A percentile compares a stretch with the other conserved stretches of the same genome.
These are phyloP conservation scores for Aureobasidium sp. DNA, from an alignment of 2,329 filamentous ascomycete species.

Conservation along the genomic window DNA sequence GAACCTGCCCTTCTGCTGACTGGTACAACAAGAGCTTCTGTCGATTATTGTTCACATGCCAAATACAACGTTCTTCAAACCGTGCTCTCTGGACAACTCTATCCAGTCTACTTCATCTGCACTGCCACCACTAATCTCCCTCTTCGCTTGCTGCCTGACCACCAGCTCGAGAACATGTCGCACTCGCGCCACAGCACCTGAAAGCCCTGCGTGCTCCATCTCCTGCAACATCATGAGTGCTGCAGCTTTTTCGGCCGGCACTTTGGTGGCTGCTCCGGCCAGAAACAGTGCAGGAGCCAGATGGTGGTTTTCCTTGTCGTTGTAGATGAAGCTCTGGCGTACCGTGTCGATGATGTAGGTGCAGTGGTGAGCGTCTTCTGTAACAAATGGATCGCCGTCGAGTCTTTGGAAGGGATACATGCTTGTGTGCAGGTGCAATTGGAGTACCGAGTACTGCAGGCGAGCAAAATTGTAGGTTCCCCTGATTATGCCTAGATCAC, in stretches of 20 bases:
- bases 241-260: constrained; percentile 36
- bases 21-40: neutral
- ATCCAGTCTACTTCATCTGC: constrained; percentile 44
- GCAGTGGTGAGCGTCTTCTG: constrained; percentile 22
- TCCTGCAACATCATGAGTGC: constrained; percentile 42
- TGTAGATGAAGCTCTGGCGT: constrained; percentile 16
- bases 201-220: constrained; percentile 41
- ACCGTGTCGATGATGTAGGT: constrained; percentile 39
- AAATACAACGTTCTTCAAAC: constrained; percentile 43
- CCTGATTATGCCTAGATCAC: neutral
- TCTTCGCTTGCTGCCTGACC: constrained; percentile 39
- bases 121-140: constrained; percentile 32
- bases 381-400: neutral
- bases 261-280: constrained; percentile 39
- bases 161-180: constrained; percentile 39
- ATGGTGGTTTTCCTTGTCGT: constrained; percentile 31
- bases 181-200: constrained; percentile 39
- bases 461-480: neutral
- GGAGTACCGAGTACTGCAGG: constrained; percentile 20
- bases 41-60: constrained; percentile 33
- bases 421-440: constrained; percentile 45
- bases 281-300: constrained; percentile 48
- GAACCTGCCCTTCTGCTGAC: neutral
- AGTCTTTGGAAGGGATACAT: constrained; percentile 44
- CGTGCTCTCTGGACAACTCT: constrained; percentile 37